These are phyloP conservation scores for Gamarada debralockiae DNA, from an alignment of 495 filamentous ascomycete genomes.

Conservation along the genomic window DNA sequence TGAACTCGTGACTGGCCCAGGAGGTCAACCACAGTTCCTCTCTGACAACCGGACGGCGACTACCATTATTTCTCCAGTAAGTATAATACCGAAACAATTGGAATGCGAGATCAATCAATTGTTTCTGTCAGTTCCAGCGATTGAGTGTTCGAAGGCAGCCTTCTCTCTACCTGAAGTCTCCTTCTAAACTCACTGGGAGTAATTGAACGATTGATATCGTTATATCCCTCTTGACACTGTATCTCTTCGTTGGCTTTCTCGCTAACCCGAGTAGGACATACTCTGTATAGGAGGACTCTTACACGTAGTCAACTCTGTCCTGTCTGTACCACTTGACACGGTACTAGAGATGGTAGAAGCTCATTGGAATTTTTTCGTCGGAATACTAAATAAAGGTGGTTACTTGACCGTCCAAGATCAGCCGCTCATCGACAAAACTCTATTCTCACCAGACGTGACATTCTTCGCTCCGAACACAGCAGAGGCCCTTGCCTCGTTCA, in stretches of 20 bases:
- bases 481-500: conserved; percentile 31
- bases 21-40: conserved; percentile 23
- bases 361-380: neutral
- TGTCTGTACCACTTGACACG: conserved; percentile 31
- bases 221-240: too few relatives aligned
- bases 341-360: neutral
- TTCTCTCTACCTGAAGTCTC: too few relatives aligned
- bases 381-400: neutral
- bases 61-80: conserved; percentile 11
- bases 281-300: conserved; percentile 42
- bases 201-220: too few relatives aligned
- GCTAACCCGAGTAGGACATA: conserved; percentile 26
- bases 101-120: neutral
- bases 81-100: neutral
- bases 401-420: too few relatives aligned
- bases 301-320: conserved; percentile 42
- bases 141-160: neutral
- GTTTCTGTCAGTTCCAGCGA: too few relatives aligned
- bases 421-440: too few relatives aligned
- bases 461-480: conserved; percentile 44
- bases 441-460: conserved; percentile 37
- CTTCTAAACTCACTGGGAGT: too few relatives aligned
- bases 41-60: conserved; percentile 19
- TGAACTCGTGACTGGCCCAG: conserved; percentile 20
- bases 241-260: too few relatives aligned